phyloP scores from a whole-genome alignment of 2,329 filamentous ascomycete species.

The Apiospora pterosperma region DNA sequence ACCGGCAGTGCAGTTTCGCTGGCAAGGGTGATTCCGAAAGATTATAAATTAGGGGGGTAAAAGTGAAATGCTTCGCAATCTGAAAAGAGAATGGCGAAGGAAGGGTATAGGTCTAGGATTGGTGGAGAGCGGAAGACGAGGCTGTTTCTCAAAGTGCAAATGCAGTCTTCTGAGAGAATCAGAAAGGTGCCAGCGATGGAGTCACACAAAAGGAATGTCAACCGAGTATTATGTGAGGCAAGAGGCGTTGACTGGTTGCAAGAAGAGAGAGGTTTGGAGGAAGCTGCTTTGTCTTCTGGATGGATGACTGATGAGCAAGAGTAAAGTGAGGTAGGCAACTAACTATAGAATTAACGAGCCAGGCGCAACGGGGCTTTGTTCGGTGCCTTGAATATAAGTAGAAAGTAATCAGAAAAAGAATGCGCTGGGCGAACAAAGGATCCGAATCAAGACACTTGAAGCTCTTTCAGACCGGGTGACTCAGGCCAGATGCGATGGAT shows the following conservation, averaged over 20 bases:
- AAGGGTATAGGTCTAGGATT: not conserved
- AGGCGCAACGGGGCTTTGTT: not conserved
- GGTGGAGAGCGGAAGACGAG: not conserved
- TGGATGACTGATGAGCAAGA: not conserved
- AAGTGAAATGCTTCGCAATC: not conserved
- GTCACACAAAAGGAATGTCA: not conserved
- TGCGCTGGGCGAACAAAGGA: not conserved
- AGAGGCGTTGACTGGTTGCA: not conserved
- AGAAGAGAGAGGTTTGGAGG: not conserved
- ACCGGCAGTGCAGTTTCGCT: too few relatives aligned
- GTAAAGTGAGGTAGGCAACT: not conserved
- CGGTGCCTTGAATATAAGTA: not conserved
- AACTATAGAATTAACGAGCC: not conserved
- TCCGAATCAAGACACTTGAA: not conserved
- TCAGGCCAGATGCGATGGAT: conserved; percentile 3
- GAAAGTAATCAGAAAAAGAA: not conserved
- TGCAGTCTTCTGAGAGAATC: too few relatives aligned
- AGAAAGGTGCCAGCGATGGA: not conserved
- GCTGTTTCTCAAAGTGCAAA: too few relatives aligned
- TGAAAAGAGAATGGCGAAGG: too few relatives aligned
- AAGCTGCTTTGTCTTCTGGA: not conserved
- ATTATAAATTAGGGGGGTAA: too few relatives aligned
- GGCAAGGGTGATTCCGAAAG: too few relatives aligned
- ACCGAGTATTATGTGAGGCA: not conserved
- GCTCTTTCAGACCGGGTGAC: conserved; percentile 5